Base-by-base conservation (phyloP, 805 yeast genomes). In the Debaryomyces tyrocola region DNA sequence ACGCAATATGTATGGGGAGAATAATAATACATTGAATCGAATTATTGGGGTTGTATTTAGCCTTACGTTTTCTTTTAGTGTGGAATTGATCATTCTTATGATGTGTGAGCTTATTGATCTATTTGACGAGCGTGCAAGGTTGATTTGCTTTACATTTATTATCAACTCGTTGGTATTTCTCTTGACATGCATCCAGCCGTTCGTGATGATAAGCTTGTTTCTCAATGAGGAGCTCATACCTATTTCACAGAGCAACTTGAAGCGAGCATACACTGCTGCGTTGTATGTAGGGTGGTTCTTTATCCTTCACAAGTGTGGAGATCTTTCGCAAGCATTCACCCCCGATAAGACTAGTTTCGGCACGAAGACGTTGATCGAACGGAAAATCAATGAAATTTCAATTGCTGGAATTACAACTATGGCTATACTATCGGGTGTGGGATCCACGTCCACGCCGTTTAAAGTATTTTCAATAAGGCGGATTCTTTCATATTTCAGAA, bases 351-450 rank as follows among this genome's bases (percentile, higher is more conserved):
- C 45, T 34, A 54, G 50, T 21, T 44, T 50, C 18, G 47, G 53
- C 33, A 41, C 58, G 11, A 55, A 60, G 27, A 56, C 69, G 18
- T 49, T 69, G n/a, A 51, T 74, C n/a, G 73, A 73, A 40, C 59
- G 62, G 15, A 74, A 78, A 44, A 64, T 79, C 37, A 74, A 70
- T 50, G 76, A 78, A 52, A 54, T 79, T 27, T 68, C 76, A 3
- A 57, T 79, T 37, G 63, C 75, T 21, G 84, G 84, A 0, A 73
- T 79, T 27, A 66, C 78, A n/a, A 69, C 75, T 42, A 66, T 79
- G 43, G 78, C 82, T 0, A 51, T 75, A 0, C 60, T 79, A 15
- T 77, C 80, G 9, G 84, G 84, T 2, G 68, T 79, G 37, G 84
- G 83, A 1, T 74, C 79, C 6, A 60, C 75, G 11, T 70, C 79